phyloP scores from a whole-genome alignment of 305 asterid species.

The Fraxinus ornus region DNA sequence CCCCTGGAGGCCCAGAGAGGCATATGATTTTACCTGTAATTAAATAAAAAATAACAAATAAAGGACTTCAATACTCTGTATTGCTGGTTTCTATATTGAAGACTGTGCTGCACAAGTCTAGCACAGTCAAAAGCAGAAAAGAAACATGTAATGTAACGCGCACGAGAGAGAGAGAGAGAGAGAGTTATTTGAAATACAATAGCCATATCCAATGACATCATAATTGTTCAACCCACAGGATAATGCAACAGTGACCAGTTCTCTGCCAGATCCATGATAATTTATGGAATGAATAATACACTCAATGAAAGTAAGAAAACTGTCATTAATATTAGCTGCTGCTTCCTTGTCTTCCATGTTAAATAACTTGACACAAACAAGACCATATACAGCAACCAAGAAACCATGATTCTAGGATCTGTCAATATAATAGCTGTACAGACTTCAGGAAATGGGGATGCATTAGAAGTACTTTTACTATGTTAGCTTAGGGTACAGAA shows the following conservation, averaged over 20 bases:
- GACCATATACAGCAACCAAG: not conserved
- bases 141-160: not conserved
- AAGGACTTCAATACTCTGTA: slow-evolving; percentile 13
- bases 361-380: not conserved
- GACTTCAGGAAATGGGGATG: not conserved
- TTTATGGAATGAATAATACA: not conserved
- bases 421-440: not conserved
- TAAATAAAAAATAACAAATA: slow-evolving; percentile 17
- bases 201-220: slow-evolving; percentile 1
- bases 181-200: not conserved
- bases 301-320: not conserved
- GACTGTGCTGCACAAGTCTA: slow-evolving; percentile 1
- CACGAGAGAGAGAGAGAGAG: not conserved
- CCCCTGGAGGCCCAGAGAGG: slow-evolving; percentile 99
- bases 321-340: not conserved
- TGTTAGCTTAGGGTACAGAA: not conserved
- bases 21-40: slow-evolving; percentile 89
- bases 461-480: not conserved
- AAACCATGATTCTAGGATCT: not conserved
- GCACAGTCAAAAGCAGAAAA: not conserved
- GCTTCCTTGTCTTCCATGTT: not conserved
- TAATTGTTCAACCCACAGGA: slow-evolving; percentile 1
- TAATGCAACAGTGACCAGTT: not conserved
- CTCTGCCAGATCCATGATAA: not conserved
- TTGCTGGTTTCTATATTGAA: slow-evolving; percentile 7